These are phyloP conservation scores for Piper betle DNA, from an alignment of 164 flowering plant species.

Conservation along the genomic window DNA sequence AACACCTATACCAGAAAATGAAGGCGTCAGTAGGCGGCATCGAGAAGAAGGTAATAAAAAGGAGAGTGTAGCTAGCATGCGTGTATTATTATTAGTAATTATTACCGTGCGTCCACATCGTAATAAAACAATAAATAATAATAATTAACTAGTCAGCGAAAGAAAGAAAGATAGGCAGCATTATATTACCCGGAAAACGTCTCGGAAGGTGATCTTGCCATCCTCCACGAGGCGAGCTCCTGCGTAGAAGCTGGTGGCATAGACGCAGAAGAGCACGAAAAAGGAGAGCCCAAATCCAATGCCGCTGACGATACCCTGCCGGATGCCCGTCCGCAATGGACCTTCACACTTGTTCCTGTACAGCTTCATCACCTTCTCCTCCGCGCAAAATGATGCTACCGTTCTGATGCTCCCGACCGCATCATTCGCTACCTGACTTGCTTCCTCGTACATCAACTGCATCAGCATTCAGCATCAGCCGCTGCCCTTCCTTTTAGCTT, in stretches of 20 bases:
- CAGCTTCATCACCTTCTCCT: conserved; percentile 18
- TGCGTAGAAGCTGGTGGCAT: conserved; percentile 19
- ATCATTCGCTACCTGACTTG: conserved; percentile 21
- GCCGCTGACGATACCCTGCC: conserved; percentile 19
- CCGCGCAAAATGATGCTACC: conserved; percentile 19
- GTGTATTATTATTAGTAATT: no score
- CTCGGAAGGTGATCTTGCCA: conserved; percentile 12
- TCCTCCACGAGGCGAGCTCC: conserved; percentile 16
- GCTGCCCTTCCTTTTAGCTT: no score
- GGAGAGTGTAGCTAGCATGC: no score
- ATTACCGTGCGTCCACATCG: no score
- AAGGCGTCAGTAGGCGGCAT: no score
- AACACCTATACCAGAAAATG: conserved; percentile 10
- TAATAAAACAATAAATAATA: no score
- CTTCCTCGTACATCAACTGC: conserved; percentile 18
- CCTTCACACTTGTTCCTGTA: conserved; percentile 19
- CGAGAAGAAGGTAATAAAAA: no score
- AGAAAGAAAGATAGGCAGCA: no score
- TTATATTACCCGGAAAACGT: conserved; percentile 14
- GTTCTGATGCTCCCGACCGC: conserved; percentile 20
- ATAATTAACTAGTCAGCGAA: no score
- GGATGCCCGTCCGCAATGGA: conserved; percentile 11
- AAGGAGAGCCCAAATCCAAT: conserved; percentile 13
- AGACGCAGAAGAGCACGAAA: conserved; percentile 13
- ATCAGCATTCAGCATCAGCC: not conserved